phyloP scores from a whole-genome alignment of 192 early-diverging fungal species.

The Rhizophagus clarus region DNA sequence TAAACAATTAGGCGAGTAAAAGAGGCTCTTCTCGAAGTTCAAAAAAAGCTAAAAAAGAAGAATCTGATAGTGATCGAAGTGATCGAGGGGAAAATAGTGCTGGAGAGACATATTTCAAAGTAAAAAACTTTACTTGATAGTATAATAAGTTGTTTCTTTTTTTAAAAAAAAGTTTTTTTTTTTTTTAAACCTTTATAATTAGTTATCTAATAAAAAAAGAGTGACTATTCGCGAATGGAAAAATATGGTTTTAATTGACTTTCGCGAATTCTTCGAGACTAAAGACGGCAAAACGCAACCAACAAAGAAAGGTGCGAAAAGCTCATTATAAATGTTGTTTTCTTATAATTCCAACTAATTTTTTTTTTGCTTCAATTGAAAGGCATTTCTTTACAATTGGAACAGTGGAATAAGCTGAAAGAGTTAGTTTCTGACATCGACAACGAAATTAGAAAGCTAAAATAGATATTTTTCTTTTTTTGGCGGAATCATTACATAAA shows the following conservation, averaged over 20 bases:
- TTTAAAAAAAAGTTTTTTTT: background rate
- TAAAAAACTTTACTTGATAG: background rate
- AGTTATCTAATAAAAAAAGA: slow-evolving; percentile 11
- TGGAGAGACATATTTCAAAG: slow-evolving; percentile 21
- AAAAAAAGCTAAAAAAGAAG: slow-evolving; percentile 1
- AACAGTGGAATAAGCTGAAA: slow-evolving; percentile 26
- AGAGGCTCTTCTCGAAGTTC: background rate
- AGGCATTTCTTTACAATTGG: slow-evolving; percentile 20
- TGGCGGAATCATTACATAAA: background rate
- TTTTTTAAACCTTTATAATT: background rate
- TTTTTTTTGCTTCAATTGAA: background rate
- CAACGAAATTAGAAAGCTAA: background rate
- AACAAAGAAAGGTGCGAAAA: slow-evolving; percentile 6
- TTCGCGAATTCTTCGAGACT: slow-evolving; percentile 17
- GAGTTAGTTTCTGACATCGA: slow-evolving; percentile 14
- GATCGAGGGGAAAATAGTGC: slow-evolving; percentile 9
- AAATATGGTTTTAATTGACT: slow-evolving; percentile 17
- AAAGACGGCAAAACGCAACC: background rate
- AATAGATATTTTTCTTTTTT: background rate
- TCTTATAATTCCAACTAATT: background rate
- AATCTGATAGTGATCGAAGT: background rate
- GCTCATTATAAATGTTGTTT: too few relatives aligned
- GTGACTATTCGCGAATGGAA: slow-evolving; percentile 16
- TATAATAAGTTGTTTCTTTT: too few relatives aligned
- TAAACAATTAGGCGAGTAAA: background rate